Percentiles rank a stretch among this genome's conserved stretches.
These are phyloP conservation scores for Novymonas esmeraldas DNA, from an alignment of 208 protist genomes.

Conservation along the genomic window DNA sequence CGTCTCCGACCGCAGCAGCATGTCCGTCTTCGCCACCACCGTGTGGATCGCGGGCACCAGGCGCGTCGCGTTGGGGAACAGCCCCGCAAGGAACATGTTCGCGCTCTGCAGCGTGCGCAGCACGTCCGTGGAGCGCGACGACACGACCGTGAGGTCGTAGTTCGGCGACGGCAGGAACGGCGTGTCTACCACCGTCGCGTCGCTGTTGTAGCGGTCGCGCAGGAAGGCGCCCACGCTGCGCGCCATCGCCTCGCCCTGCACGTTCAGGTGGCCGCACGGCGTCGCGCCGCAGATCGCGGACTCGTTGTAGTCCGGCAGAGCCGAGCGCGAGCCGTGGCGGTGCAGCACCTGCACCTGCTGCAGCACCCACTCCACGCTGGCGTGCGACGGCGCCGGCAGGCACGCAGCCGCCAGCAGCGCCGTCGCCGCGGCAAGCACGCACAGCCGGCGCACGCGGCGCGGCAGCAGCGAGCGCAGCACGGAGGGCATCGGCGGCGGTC, in stretches of 20 bases:
- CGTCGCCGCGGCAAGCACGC: slow-evolving; percentile 6
- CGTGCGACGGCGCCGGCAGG: slow-evolving; percentile 15
- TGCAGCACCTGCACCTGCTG: slow-evolving; percentile 46
- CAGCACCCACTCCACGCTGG: slow-evolving; percentile 17
- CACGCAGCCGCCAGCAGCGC: slow-evolving; percentile 14
- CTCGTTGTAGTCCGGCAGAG: slow-evolving; percentile 23
- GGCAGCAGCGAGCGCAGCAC: slow-evolving; percentile 1
- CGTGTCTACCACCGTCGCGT: slow-evolving; percentile 18
- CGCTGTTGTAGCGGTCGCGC: slow-evolving; percentile 37
- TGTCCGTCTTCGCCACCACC: slow-evolving; percentile 1
- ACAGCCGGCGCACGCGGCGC: slow-evolving; percentile 9
- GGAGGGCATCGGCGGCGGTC: background rate
- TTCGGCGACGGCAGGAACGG: slow-evolving; percentile 27
- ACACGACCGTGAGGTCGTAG: slow-evolving; percentile 48
- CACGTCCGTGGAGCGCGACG: slow-evolving; percentile 52
- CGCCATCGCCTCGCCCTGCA: slow-evolving; percentile 37
- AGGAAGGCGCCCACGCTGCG: slow-evolving; percentile 43
- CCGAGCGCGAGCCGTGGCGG: slow-evolving; percentile 48
- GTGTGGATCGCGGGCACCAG: slow-evolving; percentile 57
- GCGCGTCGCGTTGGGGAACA: slow-evolving; percentile 31
- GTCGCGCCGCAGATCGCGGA: slow-evolving; percentile 33
- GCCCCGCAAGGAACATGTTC: slow-evolving; percentile 31
- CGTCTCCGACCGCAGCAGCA: slow-evolving; percentile 27
- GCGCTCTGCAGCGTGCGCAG: slow-evolving; percentile 57
- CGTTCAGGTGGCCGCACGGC: slow-evolving; percentile 51